Conservation (phyloP, 2,329 filamentous ascomycete genomes). For the Fusarium torulosum region DNA sequence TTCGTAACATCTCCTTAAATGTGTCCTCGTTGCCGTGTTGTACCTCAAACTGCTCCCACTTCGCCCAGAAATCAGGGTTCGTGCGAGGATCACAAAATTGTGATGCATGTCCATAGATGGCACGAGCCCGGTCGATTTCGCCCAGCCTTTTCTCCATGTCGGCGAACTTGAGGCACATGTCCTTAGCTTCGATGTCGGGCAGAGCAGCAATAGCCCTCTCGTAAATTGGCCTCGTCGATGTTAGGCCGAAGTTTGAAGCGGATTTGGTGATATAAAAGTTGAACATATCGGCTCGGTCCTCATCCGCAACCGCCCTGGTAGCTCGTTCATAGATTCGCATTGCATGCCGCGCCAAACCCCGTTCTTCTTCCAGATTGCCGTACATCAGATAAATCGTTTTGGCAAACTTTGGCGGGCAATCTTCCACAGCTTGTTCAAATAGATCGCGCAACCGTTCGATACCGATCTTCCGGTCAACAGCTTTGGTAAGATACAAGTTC, state of each 20-base stretch:
- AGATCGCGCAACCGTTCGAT: slow-evolving; percentile 95
- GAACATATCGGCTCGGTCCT: slow-evolving; percentile 97
- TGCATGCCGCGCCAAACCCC: slow-evolving; percentile 92
- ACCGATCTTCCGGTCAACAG: slow-evolving; percentile 93
- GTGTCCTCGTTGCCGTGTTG: slow-evolving; percentile 99
- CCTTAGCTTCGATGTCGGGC: slow-evolving; percentile 90
- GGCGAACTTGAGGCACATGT: slow-evolving; percentile 99
- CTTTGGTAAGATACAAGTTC: slow-evolving; percentile 98
- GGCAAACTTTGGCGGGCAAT: slow-evolving; percentile 93
- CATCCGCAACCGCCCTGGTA: slow-evolving; percentile 92
- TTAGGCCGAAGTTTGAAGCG: slow-evolving; percentile 95
- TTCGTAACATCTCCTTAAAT: slow-evolving; percentile 98
- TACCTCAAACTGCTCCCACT: slow-evolving; percentile 97
- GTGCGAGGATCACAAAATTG: slow-evolving; percentile 98
- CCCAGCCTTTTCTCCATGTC: slow-evolving; percentile 94
- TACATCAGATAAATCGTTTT: slow-evolving; percentile 99
- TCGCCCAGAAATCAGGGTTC: slow-evolving; percentile 90
- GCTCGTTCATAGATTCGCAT: slow-evolving; percentile 99
- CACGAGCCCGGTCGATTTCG: slow-evolving; percentile 93
- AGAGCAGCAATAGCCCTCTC: slow-evolving; percentile 95
- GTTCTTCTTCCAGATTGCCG: slow-evolving; percentile 94
- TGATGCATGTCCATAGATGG: slow-evolving; percentile 95
- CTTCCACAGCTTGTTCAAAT: slow-evolving; percentile 96
- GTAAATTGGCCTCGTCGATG: slow-evolving; percentile 94
- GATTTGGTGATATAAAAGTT: slow-evolving; percentile 99